These are phyloP conservation scores for Linaria vulgaris DNA, from an alignment of 257 asterid genomes.

Conservation along the genomic window DNA sequence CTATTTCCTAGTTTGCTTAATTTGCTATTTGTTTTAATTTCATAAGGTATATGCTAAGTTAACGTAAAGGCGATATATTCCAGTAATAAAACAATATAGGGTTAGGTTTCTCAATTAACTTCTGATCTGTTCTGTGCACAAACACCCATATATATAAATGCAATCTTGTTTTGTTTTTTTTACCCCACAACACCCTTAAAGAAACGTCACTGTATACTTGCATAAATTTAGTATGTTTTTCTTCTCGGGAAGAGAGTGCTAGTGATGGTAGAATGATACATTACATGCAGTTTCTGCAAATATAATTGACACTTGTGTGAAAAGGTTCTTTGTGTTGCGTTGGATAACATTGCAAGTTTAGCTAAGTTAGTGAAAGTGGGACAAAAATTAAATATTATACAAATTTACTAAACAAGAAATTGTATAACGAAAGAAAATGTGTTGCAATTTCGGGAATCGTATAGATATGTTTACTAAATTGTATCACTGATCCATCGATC, in stretches of 20 bases:
- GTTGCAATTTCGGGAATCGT: too few species aligned
- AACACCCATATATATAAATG: too few species aligned
- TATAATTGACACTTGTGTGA: conserved; percentile 28
- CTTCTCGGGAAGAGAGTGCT: background rate
- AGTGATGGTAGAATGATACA: conserved; percentile 8
- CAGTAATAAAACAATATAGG: too few species aligned
- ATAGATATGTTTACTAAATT: background rate
- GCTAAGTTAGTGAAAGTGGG: conserved; percentile 25
- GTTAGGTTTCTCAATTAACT: too few species aligned
- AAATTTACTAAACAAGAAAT: too few species aligned
- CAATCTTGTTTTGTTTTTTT: background rate
- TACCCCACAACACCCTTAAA: background rate
- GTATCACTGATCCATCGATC: background rate
- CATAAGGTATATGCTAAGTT: too few species aligned
- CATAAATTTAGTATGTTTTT: conserved; percentile 23
- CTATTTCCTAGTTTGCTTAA: too few species aligned
- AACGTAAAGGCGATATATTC: too few species aligned
- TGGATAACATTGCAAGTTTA: conserved; percentile 7
- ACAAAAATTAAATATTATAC: background rate
- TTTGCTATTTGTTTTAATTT: too few species aligned
- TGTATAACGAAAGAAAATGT: too few species aligned
- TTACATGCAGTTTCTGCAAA: conserved; percentile 2
- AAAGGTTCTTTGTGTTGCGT: conserved; percentile 21
- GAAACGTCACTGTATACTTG: conserved; percentile 29
- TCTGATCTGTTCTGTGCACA: too few species aligned